Evolutionary conservation across 208 protist genomes (phyloP).

Genomic region (Leishmania guyanensis): DNA sequence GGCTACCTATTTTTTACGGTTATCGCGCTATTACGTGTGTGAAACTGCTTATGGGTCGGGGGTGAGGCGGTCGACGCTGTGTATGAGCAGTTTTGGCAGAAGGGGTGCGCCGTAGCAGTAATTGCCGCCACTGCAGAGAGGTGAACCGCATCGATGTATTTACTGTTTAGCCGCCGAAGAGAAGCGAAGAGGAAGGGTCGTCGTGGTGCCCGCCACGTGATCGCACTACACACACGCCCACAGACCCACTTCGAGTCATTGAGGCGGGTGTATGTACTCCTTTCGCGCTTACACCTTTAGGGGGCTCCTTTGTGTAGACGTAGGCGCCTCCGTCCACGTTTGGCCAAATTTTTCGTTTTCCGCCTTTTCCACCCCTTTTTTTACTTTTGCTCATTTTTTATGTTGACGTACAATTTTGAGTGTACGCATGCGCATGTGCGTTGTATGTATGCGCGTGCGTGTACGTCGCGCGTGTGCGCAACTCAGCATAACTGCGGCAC

Average conservation of each 20-base stretch:
- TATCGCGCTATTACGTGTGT: neutral
- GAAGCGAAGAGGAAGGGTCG: neutral
- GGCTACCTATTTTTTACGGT: neutral
- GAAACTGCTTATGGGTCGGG: neutral
- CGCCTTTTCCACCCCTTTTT: neutral
- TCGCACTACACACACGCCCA: neutral
- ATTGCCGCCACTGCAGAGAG: neutral
- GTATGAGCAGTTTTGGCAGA: neutral
- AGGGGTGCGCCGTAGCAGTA: neutral
- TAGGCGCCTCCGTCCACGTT: neutral
- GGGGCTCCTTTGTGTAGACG: neutral
- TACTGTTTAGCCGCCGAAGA: neutral
- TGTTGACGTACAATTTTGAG: neutral
- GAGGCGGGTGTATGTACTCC: neutral
- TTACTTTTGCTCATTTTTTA: neutral
- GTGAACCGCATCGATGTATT: neutral
- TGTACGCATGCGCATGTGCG: neutral
- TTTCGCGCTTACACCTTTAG: neutral
- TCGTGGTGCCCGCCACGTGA: neutral
- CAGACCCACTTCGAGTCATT: neutral
- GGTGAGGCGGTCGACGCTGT: neutral
- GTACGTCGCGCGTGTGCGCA: neutral
- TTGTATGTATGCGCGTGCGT: neutral
- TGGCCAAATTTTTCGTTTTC: neutral
- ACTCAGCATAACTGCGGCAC: neutral